Evolutionary conservation across 2,329 filamentous ascomycete species (phyloP).

Genomic region (Pyrenochaeta sp.): DNA sequence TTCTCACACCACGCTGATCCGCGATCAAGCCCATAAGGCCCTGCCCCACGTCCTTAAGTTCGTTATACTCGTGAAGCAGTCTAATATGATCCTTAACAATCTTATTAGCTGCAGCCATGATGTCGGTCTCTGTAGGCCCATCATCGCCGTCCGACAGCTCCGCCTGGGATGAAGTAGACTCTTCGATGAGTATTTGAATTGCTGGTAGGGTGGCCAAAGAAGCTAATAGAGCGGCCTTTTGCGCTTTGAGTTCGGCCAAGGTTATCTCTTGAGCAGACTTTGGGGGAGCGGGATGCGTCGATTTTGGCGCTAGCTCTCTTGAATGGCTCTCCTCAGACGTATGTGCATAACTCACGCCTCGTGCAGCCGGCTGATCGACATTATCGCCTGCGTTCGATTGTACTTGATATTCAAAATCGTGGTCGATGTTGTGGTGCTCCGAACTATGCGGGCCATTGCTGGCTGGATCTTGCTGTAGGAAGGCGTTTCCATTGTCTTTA

Average conservation of each 20-base stretch:
- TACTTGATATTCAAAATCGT: not conserved
- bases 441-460: no score
- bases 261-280: slow-evolving; percentile 57
- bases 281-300: slow-evolving; percentile 8
- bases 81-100: slow-evolving; percentile 71
- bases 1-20: slow-evolving; percentile 67
- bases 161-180: slow-evolving; percentile 33
- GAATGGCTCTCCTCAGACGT: not conserved
- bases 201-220: slow-evolving; percentile 40
- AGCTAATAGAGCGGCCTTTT: slow-evolving; percentile 49
- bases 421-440: not conserved
- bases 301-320: not conserved
- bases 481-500: not conserved
- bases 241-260: slow-evolving; percentile 56
- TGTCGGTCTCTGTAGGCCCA: slow-evolving; percentile 40
- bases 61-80: slow-evolving; percentile 73
- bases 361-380: not conserved
- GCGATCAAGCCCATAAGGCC: slow-evolving; percentile 73
- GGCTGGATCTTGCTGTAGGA: not conserved
- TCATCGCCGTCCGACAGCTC: slow-evolving; percentile 17
- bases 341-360: not conserved
- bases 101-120: slow-evolving; percentile 56
- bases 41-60: slow-evolving; percentile 73
- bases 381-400: not conserved
- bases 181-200: slow-evolving; percentile 45